Base-by-base conservation (phyloP, 108 stramenopile genomes). In the Fragilariopsis cylindrus region DNA sequence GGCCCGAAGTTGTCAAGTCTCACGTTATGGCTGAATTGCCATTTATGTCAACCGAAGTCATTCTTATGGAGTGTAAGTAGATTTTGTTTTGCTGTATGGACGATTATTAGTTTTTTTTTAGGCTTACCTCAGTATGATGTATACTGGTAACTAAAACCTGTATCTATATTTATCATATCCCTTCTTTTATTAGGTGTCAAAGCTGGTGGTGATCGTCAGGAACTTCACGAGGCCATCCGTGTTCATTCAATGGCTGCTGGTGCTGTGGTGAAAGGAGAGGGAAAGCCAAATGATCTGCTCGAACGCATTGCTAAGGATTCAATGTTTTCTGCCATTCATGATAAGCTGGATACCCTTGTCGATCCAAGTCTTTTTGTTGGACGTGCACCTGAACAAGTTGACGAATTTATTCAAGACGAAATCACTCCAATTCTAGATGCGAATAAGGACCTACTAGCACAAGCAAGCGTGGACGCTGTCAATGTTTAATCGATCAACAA, bases 1-100 rank as follows among this genome's bases (percentile, higher is more conserved):
- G 99, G 99, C 98, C 98, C 4, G 85, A 96, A 50, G 98, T 99
- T 56, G 97, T 99, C 55, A 76, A 83, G 60, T 72, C 90, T 21
- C 98, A 97, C 68, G 97, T 97, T 48, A 93, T 92, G 88, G 91
- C 93, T n/a, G 99, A 99, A 87, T 81, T 99, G 49, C 99, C 99
- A 3, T 99, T 99, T 80, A 99, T 99, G 99, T 94, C 98, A 16
- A 99, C 99, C 1, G 99, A 99, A 83, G 96, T 96, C 63, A 99
- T 99, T 75, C 84, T 99, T 48, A 99, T 99, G 99, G 97, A 98
- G 63, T 96, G 97, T 93, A 72, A 89, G 91, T 92, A 30, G 13
- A 18, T 39, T 41, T 50, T 40, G 15, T 30, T 60, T n/a, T 30
- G 30, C 30, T 30, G 30, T 30, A 30, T 30, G 30, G 30, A 30